These are phyloP conservation scores for Fusarium piperis DNA, from an alignment of 2,329 filamentous ascomycete species.

Conservation along the genomic window DNA sequence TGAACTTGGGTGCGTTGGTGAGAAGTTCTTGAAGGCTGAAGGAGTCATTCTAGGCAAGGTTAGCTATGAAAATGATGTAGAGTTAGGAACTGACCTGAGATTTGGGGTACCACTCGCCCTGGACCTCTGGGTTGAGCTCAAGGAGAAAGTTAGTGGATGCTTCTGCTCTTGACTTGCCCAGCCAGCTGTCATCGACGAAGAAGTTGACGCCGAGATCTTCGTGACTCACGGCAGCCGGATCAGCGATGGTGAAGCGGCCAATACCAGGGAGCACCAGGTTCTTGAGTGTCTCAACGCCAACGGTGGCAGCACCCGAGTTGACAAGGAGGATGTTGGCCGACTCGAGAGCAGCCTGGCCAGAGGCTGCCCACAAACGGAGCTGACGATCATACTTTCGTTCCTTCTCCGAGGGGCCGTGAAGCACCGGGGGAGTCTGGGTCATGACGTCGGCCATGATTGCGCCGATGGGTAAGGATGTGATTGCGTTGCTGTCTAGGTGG, in stretches of 20 bases:
- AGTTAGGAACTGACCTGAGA: slow-evolving; percentile 42
- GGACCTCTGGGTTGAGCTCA: slow-evolving; percentile 93
- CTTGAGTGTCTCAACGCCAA: slow-evolving; percentile 91
- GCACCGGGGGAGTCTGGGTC: slow-evolving; percentile 44
- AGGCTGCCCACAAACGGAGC: slow-evolving; percentile 93
- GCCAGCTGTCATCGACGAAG: slow-evolving; percentile 83
- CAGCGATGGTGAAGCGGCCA: slow-evolving; percentile 90
- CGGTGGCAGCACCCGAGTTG: slow-evolving; percentile 86
- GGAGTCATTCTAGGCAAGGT: slow-evolving; percentile 37
- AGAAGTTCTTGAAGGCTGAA: slow-evolving; percentile 55
- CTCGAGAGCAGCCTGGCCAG: slow-evolving; percentile 89
- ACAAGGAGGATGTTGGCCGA: slow-evolving; percentile 90
- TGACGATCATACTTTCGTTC: slow-evolving; percentile 92
- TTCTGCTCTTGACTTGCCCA: slow-evolving; percentile 82
- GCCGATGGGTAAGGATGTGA: neutral
- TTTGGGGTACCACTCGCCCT: slow-evolving; percentile 74
- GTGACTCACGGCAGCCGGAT: slow-evolving; percentile 79
- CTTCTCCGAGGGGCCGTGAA: slow-evolving; percentile 67
- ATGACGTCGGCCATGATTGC: slow-evolving; percentile 45
- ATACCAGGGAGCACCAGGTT: slow-evolving; percentile 96
- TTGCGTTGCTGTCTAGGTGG: slow-evolving; percentile 3
- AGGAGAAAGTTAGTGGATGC: slow-evolving; percentile 79
- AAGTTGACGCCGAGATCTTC: slow-evolving; percentile 95
- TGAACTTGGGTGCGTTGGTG: slow-evolving; percentile 55
- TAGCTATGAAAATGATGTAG: neutral